Evolutionary conservation across 345 rosid species (phyloP), one percentile per base, ranked within the genome.

Genomic region (Alliaria petiolata): DNA sequence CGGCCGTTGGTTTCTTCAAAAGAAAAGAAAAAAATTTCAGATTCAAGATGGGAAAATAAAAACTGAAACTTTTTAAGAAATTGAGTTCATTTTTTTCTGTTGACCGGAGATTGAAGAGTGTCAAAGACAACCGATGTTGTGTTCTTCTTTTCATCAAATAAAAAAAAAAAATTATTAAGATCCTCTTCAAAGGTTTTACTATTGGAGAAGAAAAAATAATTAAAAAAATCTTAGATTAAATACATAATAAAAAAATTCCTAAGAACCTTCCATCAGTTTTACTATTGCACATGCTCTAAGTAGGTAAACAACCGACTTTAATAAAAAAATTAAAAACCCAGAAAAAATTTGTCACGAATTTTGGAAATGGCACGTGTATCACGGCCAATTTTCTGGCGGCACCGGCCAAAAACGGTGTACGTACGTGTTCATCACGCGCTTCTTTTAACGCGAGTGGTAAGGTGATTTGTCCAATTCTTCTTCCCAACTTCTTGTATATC

Each of bases 371-470:
- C 65, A 60, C 65, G 25, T 60, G 52, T 54, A 54, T 54, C 57
- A 51, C 49, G 20, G 47, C 47, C 47, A 6, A 43, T 15, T 43
- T 6, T 2, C 10, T 35, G 38, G 4, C 20, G 20, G 20, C 49
- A 45, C 43, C 61, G 42, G 61, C 61, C 26, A 10, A 16, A 31
- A 10, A 34, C 35, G 8, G 6, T 16, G 60, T 14, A 42, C 28
- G 28, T 2, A 70, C 74, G n/a, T n/a, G n/a, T n/a, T n/a, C n/a
- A n/a, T n/a, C n/a, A 70, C 74, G 74, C 50, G 49, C 74, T n/a
- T 26, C 20, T 7, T 22, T 7, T 15, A 11, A 11, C 74, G 58
- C 74, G 75, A 60, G 67, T 70, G 59, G 36, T 44, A 19, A 14
- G 30, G 20, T 57, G 2, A 6, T 56, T 3, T 17, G 25, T 49